These are phyloP conservation scores for Goffeauzyma gilvescens DNA, from an alignment of 768 basidiomycete genomes.

Conservation along the genomic window DNA sequence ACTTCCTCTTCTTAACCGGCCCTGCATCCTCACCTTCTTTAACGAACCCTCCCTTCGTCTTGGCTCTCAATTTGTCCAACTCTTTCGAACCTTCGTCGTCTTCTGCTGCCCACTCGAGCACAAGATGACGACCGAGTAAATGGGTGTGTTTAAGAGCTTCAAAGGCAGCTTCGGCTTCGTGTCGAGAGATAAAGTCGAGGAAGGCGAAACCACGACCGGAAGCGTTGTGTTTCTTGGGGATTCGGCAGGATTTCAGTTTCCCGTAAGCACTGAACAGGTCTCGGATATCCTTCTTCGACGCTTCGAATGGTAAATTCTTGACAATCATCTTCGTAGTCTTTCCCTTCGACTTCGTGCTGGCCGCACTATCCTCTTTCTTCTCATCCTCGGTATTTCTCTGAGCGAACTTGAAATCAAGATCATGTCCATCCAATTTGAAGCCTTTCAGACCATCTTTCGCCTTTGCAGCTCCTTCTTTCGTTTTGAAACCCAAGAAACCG, in stretches of 20 bases:
- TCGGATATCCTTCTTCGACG: conserved; percentile 73
- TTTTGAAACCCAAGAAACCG: conserved; percentile 83
- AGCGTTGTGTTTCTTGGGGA: conserved; percentile 73
- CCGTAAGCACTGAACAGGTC: conserved; percentile 83
- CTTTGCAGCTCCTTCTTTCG: conserved; percentile 48
- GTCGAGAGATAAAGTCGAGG: conserved; percentile 73
- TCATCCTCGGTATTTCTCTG: conserved; percentile 55
- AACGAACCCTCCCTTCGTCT: conserved; percentile 37
- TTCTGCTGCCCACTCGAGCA: conserved; percentile 72
- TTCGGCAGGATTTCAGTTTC: conserved; percentile 76
- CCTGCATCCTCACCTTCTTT: conserved; percentile 15
- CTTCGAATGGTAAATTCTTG: conserved; percentile 96
- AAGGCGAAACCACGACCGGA: conserved; percentile 74
- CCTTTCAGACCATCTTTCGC: conserved; percentile 62
- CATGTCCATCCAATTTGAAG: conserved; percentile 69
- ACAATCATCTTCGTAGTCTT: conserved; percentile 86
- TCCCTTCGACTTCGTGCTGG: conserved; percentile 37
- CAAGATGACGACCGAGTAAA: conserved; percentile 83
- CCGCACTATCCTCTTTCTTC: conserved; percentile 28
- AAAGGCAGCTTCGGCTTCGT: conserved; percentile 78
- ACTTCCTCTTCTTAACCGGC: conserved; percentile 22
- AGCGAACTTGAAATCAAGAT: conserved; percentile 65
- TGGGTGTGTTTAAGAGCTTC: conserved; percentile 78
- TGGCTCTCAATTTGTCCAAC: conserved; percentile 53
- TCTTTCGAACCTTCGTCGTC: conserved; percentile 51